Evolutionary conservation across 176 grass and related monocot genomes (phyloP).

Genomic region (Carex pumila): DNA sequence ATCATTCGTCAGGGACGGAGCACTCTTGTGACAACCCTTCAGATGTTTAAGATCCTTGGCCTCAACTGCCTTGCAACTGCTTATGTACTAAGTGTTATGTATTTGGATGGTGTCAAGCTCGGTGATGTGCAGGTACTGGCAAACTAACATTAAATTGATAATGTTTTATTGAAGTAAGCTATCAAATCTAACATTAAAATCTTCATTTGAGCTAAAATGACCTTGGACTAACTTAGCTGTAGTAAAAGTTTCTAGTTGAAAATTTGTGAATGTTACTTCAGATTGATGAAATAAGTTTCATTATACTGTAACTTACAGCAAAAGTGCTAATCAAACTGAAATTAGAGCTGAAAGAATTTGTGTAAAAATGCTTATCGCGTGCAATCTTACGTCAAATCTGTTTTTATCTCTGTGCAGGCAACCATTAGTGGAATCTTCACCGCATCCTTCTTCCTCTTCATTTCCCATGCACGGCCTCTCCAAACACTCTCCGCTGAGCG

Average conservation of each 20-base stretch:
- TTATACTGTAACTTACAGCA: neutral
- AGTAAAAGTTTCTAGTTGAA: neutral
- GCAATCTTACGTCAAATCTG: neutral
- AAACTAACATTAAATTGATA: neutral
- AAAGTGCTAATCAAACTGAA: neutral
- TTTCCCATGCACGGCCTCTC: slow-evolving; percentile 89
- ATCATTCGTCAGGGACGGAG: slow-evolving; percentile 94
- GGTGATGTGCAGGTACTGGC: slow-evolving; percentile 60
- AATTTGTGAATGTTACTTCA: neutral
- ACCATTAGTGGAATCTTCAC: slow-evolving; percentile 96
- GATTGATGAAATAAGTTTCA: neutral
- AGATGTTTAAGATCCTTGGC: slow-evolving; percentile 99
- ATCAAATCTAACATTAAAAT: neutral
- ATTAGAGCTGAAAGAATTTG: neutral
- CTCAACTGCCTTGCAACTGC: slow-evolving; percentile 96
- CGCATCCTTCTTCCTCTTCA: slow-evolving; percentile 97
- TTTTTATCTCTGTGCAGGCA: slow-evolving; percentile 24
- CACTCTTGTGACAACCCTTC: slow-evolving; percentile 93
- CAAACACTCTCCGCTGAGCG: slow-evolving; percentile 67
- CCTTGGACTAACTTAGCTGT: neutral
- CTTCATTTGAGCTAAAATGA: neutral
- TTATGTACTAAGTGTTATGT: slow-evolving; percentile 96
- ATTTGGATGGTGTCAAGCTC: slow-evolving; percentile 94
- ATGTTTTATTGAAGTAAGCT: neutral
- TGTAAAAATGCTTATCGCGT: neutral